Base-by-base conservation (phyloP, 768 basidiomycete species). In the Calvatia gigantea region DNA sequence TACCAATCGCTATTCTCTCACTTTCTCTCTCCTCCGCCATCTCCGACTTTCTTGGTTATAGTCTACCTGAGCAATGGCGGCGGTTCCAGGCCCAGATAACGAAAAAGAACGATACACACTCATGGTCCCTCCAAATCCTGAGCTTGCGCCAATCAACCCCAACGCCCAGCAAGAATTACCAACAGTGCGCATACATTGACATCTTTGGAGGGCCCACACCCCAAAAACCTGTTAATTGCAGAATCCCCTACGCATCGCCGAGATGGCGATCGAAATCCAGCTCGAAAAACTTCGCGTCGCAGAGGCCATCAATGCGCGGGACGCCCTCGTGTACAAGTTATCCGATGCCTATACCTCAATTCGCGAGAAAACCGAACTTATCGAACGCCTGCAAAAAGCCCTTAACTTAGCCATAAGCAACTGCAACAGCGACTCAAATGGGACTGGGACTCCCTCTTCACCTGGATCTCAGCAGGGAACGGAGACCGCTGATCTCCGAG, bases 241-340 rank as follows among this genome's bases (percentile, higher is more conserved):
- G 79, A 75, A 76, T 56, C 76, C 79, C 6, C 70, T 78, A 43
- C 72, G 73, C 44, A 69, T 73, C 31, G 79, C 75, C 2, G 82
- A 84, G 58, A 73, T 82, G 64, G 76, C 82, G 9, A 68, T 86
- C 25, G 79, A 82, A 55, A 69, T 84, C 17, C 77, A 83, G 58
- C 67, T 77, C 31, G 83, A 86, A 59, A 75, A 73, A 37, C 54
- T 77, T 46, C 77, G 78, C 45, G 78, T 83, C 1, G 67, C 66
- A 19, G 86, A 89, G 62, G 85, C 83, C 1, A 65, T 85, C 50
- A 71, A 69, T 25, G 87, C 87, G 28, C 81, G 87, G 37, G 87
- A 90, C 62, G 77, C 75, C 28, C 80, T 77, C 14, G 78, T 86
- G 1, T 69, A 78, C 38, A 80, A 80, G 28, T 76, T 90, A 11